phyloP scores from a whole-genome alignment of 78 protist genomes.

The Emiliania huxleyi region DNA sequence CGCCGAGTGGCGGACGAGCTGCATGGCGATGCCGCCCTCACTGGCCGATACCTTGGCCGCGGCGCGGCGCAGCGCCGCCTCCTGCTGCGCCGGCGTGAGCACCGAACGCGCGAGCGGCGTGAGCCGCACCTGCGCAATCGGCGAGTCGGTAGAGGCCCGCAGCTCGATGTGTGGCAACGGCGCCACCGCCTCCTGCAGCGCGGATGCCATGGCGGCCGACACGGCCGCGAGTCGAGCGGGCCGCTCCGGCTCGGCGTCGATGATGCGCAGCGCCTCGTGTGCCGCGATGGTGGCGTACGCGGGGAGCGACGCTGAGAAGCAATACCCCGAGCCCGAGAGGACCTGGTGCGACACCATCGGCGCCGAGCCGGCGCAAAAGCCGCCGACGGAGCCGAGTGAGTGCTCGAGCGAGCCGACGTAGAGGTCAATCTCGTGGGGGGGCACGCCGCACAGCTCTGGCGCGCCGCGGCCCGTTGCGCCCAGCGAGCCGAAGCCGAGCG shows the following conservation, averaged over 20 bases:
- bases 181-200: neutral
- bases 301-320: slow-evolving; percentile 91
- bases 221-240: neutral
- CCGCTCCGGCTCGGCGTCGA: slow-evolving; percentile 35
- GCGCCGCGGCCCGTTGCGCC: slow-evolving; percentile 91
- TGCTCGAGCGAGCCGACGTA: slow-evolving; percentile 55
- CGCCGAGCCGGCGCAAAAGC: slow-evolving; percentile 69
- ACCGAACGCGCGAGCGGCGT: neutral
- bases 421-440: slow-evolving; percentile 40
- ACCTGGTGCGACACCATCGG: slow-evolving; percentile 72
- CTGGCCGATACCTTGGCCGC: neutral
- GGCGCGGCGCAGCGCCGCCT: neutral
- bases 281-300: slow-evolving; percentile 73
- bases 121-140: slow-evolving; percentile 2
- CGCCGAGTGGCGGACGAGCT: neutral
- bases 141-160: neutral
- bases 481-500: slow-evolving; percentile 82
- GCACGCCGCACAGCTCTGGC: slow-evolving; percentile 73
- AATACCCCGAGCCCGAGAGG: slow-evolving; percentile 84
- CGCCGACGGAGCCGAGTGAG: slow-evolving; percentile 68
- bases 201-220: neutral
- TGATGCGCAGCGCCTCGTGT: slow-evolving; percentile 37
- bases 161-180: neutral
- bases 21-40: neutral
- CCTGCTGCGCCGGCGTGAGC: neutral